Base-by-base conservation (phyloP, 441 rosid genomes). In the Cnidoscolus chayamansa region DNA sequence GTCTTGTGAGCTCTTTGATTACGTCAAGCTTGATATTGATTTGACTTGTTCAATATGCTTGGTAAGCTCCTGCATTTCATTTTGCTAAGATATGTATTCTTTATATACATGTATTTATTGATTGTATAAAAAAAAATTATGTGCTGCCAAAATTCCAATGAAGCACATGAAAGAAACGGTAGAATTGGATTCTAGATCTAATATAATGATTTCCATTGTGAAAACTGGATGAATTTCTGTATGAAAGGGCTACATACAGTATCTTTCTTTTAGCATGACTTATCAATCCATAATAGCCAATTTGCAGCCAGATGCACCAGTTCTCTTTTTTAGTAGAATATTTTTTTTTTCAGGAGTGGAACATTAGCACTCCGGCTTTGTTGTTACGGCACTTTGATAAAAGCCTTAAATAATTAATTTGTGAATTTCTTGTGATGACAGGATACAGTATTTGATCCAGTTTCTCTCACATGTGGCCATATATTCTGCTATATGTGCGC, bases 401-500 rank as follows among this genome's bases (percentile, higher is more conserved):
- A 40, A 20, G 2, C 51, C 5, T 40, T 35, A 5, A 32, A 49
- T 67, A 47, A 25, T 67, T 63, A 11, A 31, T 32, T 35, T 70
- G 35, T 53, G 25, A n/a, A n/a, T 40, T 35, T 63, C 49, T 51
- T 63, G 54, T 50, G 68, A 51, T 66, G 50, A 73, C 92, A 92
- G 98, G 96, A 90, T 37, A 88, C 92, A 0, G 91, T 92, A 58
- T 92, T 94, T 72, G 97, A 94, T 85, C 88, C 97, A 37, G 92
- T 94, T 72, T 84, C 96, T 71, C 83, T 94, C 57, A 77, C 88
- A 10, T 94, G 97, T n/a, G 97, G 97, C 78, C 97, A 92, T 78
- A 92, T 92, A 78, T 94, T 88, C 83, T 90, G 97, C 89, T 85
- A 86, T 76, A 83, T 88, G 78, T 92, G 99, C 76, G 93, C 99